Percentiles rank a stretch among this genome's conserved stretches.
phyloP scores from a whole-genome alignment of 2,329 filamentous ascomycete genomes.

The Cercospora canescens region DNA sequence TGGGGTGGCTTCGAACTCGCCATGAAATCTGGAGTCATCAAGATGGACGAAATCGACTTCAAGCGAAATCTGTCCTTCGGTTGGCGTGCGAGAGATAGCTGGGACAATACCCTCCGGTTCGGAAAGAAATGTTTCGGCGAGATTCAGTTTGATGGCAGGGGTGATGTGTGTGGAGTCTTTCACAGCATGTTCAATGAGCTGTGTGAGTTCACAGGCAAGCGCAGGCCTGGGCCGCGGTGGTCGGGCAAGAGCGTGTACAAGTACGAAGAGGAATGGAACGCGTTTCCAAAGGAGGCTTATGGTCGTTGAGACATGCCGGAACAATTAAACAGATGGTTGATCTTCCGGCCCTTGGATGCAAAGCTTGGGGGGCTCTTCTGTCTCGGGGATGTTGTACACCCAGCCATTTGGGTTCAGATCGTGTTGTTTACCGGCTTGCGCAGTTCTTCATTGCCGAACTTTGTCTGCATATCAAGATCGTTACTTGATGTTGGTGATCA shows the following conservation, averaged over 20 bases:
- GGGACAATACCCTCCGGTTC: conserved; percentile 31
- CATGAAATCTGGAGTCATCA: conserved; percentile 45
- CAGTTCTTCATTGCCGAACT: not conserved
- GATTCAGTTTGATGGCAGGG: conserved; percentile 32
- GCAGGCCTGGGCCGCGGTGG: conserved; percentile 26
- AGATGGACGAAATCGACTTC: conserved; percentile 35
- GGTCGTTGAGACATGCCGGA: conserved; percentile 14
- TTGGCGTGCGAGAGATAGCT: conserved; percentile 37
- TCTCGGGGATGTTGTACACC: not conserved
- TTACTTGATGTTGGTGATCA: not conserved
- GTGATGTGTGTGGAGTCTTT: conserved; percentile 27
- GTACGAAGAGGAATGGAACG: conserved; percentile 33
- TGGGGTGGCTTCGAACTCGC: conserved; percentile 52
- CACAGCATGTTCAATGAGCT: conserved; percentile 30
- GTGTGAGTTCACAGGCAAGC: conserved; percentile 32
- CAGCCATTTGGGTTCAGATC: not conserved
- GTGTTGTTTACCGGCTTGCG: not conserved
- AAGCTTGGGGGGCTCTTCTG: not conserved
- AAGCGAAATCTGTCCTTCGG: conserved; percentile 23
- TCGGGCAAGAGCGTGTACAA: conserved; percentile 25
- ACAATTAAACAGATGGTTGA: not conserved
- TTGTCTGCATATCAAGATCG: not conserved
- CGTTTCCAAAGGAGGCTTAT: conserved; percentile 32
- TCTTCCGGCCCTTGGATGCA: not conserved
- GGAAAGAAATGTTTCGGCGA: conserved; percentile 37